phyloP scores from a whole-genome alignment of 768 basidiomycete genomes.

The Melanogaster broomeanus region DNA sequence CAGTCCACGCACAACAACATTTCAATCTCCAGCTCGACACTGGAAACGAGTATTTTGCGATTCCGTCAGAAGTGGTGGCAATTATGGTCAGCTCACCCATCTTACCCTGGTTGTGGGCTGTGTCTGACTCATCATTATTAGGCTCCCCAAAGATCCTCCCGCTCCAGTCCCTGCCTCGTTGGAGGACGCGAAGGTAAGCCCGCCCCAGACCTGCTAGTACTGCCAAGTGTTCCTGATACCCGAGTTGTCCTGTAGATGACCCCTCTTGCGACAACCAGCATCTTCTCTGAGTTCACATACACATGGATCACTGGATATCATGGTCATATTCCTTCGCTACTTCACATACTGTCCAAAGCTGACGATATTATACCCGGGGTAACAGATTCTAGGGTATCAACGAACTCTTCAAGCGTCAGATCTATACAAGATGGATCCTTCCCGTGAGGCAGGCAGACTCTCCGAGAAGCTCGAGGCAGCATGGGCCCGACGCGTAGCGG shows the following conservation, averaged over 20 bases:
- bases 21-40: conserved; percentile 38
- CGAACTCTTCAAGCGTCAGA: conserved; percentile 75
- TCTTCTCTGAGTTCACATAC: conserved; percentile 63
- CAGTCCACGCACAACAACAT: not conserved
- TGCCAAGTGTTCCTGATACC: not conserved
- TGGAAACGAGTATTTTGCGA: conserved; percentile 39
- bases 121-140: conserved; percentile 16
- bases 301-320: conserved; percentile 64
- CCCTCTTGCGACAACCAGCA: conserved; percentile 58
- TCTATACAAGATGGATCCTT: conserved; percentile 64
- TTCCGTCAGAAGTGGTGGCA: conserved; percentile 55
- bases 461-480: conserved; percentile 55
- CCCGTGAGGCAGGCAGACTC: conserved; percentile 50
- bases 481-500: conserved; percentile 49
- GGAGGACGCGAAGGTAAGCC: conserved; percentile 51
- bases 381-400: conserved; percentile 64
- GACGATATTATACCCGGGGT: too few species aligned
- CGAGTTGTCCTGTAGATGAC: conserved; percentile 39
- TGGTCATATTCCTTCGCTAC: conserved; percentile 34
- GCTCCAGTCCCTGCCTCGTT: conserved; percentile 55
- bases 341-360: not conserved
- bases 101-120: not conserved
- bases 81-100: conserved; percentile 43
- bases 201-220: not conserved
- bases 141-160: conserved; percentile 62